A percentile compares a stretch with the other conserved stretches of the same genome.
Evolutionary conservation across 2,329 filamentous ascomycete species (phyloP).

Genomic region (Trichoderma endophyticum): DNA sequence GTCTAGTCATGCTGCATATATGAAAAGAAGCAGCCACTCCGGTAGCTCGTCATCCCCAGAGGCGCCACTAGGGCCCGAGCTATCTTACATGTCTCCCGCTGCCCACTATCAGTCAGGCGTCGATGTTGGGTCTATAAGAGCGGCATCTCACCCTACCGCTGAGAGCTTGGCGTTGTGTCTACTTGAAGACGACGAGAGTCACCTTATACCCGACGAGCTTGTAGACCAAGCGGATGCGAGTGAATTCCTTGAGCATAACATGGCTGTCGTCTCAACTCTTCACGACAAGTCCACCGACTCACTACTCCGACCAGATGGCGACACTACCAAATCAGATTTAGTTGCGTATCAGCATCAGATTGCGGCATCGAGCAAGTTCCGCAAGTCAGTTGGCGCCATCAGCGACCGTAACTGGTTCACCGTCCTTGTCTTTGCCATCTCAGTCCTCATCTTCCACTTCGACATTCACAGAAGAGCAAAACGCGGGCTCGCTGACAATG

Average conservation of each 20-base stretch:
- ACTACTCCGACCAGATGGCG: background rate
- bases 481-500: background rate
- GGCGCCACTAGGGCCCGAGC: background rate
- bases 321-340: background rate
- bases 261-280: background rate
- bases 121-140: background rate
- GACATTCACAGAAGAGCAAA: conserved; percentile 12
- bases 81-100: background rate
- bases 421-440: conserved; percentile 11
- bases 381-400: background rate
- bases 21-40: background rate
- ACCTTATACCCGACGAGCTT: background rate
- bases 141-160: background rate
- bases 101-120: background rate
- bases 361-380: background rate
- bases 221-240: background rate
- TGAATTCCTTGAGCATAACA: background rate
- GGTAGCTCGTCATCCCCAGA: background rate
- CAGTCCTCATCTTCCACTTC: conserved; percentile 12
- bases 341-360: background rate
- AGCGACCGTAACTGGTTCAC: conserved; percentile 11
- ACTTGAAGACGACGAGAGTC: background rate
- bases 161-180: background rate
- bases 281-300: background rate
- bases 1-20: background rate